Evolutionary conservation across 2,329 filamentous ascomycete genomes (phyloP).

Genomic region (Alternaria panax): DNA sequence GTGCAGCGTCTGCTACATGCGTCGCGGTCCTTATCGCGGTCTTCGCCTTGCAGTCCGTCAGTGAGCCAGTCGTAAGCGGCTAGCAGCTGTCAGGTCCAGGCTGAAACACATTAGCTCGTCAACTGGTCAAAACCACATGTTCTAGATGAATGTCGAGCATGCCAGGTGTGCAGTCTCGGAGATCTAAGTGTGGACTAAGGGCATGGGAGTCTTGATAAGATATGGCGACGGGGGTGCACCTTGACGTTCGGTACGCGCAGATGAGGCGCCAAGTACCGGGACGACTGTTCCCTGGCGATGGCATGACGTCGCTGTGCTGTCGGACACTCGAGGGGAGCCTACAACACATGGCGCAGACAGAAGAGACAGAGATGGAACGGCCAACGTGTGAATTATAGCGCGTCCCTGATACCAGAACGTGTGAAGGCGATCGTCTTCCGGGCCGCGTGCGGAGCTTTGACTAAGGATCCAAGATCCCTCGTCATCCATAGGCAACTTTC

Average conservation of each 20-base stretch:
- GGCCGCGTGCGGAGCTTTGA: slow-evolving; percentile 23
- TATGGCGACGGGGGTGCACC: slow-evolving; percentile 4
- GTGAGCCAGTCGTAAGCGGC: background rate
- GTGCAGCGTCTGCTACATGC: background rate
- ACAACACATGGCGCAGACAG: background rate
- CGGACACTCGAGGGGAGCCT: background rate
- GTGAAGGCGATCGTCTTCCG: slow-evolving; percentile 13
- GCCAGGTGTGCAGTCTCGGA: background rate
- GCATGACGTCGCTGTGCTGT: slow-evolving; percentile 15
- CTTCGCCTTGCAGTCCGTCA: background rate
- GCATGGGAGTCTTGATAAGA: background rate
- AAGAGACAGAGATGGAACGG: slow-evolving; percentile 1
- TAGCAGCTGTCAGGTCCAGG: background rate
- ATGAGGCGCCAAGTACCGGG: slow-evolving; percentile 7
- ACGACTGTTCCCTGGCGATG: background rate
- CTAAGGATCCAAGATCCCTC: slow-evolving; percentile 18
- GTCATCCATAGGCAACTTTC: slow-evolving; percentile 23
- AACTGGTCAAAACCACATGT: background rate
- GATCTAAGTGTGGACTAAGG: background rate
- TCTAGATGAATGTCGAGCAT: background rate
- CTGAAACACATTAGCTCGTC: slow-evolving; percentile 1
- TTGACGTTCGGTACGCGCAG: slow-evolving; percentile 9
- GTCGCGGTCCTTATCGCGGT: slow-evolving; percentile 2
- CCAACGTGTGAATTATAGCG: slow-evolving; percentile 9
- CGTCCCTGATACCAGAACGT: slow-evolving; percentile 4